Evolutionary conservation across 768 basidiomycete species (phyloP).

Genomic region (Wakefieldia striispora): DNA sequence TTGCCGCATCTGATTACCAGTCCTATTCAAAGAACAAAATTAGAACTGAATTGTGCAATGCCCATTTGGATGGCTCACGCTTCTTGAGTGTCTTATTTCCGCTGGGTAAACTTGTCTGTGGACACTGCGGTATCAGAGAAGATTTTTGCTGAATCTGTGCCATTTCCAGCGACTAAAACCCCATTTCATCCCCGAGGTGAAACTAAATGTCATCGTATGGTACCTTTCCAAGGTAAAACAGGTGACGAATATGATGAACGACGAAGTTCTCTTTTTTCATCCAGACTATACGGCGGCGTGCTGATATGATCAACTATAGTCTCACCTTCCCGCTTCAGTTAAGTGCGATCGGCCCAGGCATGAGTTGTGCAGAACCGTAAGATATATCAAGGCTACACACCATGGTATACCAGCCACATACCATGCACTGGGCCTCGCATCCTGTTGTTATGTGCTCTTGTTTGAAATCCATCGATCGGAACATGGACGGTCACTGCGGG

Average conservation of each 20-base stretch:
- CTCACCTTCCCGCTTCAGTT: background rate
- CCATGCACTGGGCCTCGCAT: too few species aligned
- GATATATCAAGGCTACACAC: too few species aligned
- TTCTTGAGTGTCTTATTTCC: slow-evolving; percentile 8
- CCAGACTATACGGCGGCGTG: background rate
- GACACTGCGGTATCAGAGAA: background rate
- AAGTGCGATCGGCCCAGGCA: background rate
- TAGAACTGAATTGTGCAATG: background rate
- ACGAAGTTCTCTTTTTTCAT: background rate
- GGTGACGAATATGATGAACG: background rate
- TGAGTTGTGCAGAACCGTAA: background rate
- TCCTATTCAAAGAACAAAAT: background rate
- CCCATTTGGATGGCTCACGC: slow-evolving; percentile 1
- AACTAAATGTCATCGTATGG: background rate
- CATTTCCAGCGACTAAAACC: slow-evolving; percentile 13
- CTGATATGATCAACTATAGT: background rate
- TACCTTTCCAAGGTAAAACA: background rate
- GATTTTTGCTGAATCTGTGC: background rate
- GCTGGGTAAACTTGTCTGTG: slow-evolving; percentile 2
- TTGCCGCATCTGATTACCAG: background rate
- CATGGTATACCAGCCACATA: too few species aligned
- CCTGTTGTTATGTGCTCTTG: background rate
- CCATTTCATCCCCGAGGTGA: slow-evolving; percentile 14
- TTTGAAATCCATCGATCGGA: slow-evolving; percentile 15
- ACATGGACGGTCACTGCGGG: background rate